Evolutionary conservation across 2,329 filamentous ascomycete genomes (phyloP), one percentile per base, ranked within the genome.

Genomic region (Penicillium crustosum): DNA sequence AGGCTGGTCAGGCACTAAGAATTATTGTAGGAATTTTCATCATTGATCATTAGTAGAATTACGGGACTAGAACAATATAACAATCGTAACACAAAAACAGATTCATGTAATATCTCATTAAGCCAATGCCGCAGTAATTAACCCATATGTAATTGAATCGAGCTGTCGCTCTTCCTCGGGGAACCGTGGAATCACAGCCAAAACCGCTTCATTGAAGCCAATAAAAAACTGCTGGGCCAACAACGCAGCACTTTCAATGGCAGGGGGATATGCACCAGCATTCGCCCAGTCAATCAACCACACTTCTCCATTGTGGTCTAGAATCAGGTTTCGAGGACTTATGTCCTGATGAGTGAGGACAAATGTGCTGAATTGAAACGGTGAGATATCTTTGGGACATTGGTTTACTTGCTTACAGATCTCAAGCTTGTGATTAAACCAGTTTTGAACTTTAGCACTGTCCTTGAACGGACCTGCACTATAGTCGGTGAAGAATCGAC

Each of bases 381-480:
- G 42, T 1, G 60, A 55, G 29, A 59, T 48, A 38, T 65, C 61
- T 50, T 59, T 17, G 17, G 61, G 55, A 3, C 61, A 65, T 31
- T 61, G 35, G 4, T 55, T 33, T 23, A 36, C 48, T 5, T 27
- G 50, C 33, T 64, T 63, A 38, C 59, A 62, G 53, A 71, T 65
- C 12, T 62, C 58, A 21, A 70, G 59, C 49, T 69, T 71, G 55
- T 68, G 67, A 39, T 71, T 68, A 43, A 70, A 69, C 66, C 61
- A 68, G 25, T 15, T 60, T 47, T 68, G 61, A 19, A 67, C 35
- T 57, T 67, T 59, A 43, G 56, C 25, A 41, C 29, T 25, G 31
- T 59, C 44, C 53, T 49, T 58, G 23, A 66, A 69, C 25, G 65
- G 66, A 21, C 66, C 59, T 29, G 62, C 67, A 42, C 66, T 62